Conservation (phyloP, 805 yeast genomes). For the Isabelozyma rhagii region DNA sequence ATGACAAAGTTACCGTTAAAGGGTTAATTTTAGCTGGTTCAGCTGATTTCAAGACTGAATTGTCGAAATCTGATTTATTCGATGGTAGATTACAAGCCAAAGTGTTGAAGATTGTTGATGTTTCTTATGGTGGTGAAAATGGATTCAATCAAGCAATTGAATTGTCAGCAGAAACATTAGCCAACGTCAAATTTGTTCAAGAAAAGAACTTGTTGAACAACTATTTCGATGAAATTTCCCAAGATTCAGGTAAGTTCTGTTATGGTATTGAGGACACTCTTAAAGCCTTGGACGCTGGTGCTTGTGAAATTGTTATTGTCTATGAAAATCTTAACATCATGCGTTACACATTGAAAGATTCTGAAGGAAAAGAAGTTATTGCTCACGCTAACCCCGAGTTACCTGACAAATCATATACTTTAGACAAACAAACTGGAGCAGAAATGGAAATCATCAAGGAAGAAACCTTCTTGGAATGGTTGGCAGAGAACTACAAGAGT, state of each 20-base stretch:
- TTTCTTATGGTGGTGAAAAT: slow-evolving; percentile 98
- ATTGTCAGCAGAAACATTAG: slow-evolving; percentile 91
- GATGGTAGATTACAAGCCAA: slow-evolving; percentile 86
- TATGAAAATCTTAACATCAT: slow-evolving; percentile 85
- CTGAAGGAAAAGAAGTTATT: slow-evolving; percentile 74
- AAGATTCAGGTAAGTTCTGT: slow-evolving; percentile 96
- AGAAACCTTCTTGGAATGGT: slow-evolving; percentile 89
- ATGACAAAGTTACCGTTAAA: slow-evolving; percentile 89
- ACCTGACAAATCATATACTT: slow-evolving; percentile 68
- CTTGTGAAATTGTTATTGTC: slow-evolving; percentile 89
- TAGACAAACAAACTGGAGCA: slow-evolving; percentile 82
- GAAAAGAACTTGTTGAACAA: slow-evolving; percentile 91
- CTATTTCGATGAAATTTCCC: slow-evolving; percentile 96
- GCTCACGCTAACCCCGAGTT: slow-evolving; percentile 71
- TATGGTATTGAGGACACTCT: slow-evolving; percentile 96
- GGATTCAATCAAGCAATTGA: slow-evolving; percentile 99
- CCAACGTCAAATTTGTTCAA: slow-evolving; percentile 96
- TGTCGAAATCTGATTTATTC: slow-evolving; percentile 88
- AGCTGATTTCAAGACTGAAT: slow-evolving; percentile 96
- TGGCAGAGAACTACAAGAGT: slow-evolving; percentile 92
- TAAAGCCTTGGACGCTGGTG: slow-evolving; percentile 94
- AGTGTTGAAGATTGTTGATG: slow-evolving; percentile 89
- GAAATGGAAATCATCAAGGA: slow-evolving; percentile 91
- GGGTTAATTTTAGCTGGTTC: slow-evolving; percentile 98
- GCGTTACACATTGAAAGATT: slow-evolving; percentile 80